Evolutionary conservation across 345 rosid genomes (phyloP).

Genomic region (Rhizophora apiculata): DNA sequence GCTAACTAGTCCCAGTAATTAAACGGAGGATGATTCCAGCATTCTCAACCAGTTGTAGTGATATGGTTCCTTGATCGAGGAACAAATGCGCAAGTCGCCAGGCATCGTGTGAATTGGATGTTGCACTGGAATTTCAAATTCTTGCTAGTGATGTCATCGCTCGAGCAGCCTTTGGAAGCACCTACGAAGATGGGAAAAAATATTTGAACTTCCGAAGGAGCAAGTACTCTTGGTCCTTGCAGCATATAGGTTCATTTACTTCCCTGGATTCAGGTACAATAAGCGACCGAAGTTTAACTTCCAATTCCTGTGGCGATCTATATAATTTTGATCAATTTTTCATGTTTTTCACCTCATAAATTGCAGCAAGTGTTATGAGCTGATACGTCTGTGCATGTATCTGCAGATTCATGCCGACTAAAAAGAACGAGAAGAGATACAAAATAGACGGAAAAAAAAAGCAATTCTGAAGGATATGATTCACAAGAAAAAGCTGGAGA

Average conservation of each 20-base stretch:
- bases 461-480: slow-evolving; percentile 13
- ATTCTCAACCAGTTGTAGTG: slow-evolving; percentile 16
- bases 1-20: no score
- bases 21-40: slow-evolving; percentile 19
- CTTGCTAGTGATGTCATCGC: slow-evolving; percentile 23
- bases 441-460: slow-evolving; percentile 21
- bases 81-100: neutral
- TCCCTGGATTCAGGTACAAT: slow-evolving; percentile 28
- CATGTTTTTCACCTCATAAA: neutral
- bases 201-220: slow-evolving; percentile 26
- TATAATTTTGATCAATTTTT: neutral
- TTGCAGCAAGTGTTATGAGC: no score
- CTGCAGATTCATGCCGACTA: slow-evolving; percentile 23
- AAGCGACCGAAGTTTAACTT: neutral
- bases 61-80: slow-evolving; percentile 16
- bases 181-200: slow-evolving; percentile 28
- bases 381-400: neutral
- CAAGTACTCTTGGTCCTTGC: slow-evolving; percentile 16
- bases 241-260: slow-evolving; percentile 4
- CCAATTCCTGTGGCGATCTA: neutral
- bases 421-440: slow-evolving; percentile 23
- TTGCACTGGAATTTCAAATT: slow-evolving; percentile 10
- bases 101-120: slow-evolving; percentile 22
- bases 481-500: slow-evolving; percentile 20
- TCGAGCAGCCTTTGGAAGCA: slow-evolving; percentile 31